Base-by-base conservation (phyloP, 768 basidiomycete genomes). In the Naganishia vishniacii region DNA sequence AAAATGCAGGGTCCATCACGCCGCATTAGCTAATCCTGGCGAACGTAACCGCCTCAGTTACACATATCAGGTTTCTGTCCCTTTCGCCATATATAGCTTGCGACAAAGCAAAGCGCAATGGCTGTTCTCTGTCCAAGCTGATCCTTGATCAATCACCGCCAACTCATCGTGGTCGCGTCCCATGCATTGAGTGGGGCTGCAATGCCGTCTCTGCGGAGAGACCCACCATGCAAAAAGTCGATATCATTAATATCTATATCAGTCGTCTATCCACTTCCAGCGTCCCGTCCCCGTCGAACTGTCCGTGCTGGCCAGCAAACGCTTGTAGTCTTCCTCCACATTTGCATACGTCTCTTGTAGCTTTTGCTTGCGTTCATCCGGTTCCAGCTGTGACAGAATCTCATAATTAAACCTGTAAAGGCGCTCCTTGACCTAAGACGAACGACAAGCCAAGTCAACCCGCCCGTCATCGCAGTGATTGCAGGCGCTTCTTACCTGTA, bases 371-470 rank as follows among this genome's bases (percentile, higher is more conserved):
- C 91, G 82, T 72, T 97, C 94, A 60, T 86, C 81, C 67, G 88
- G 87, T 64, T 93, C 89, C 64, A 97, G 80, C 72, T 93, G 92
- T 59, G 84, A 85, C 47, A 99, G 82, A 58, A 88, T 83, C 81
- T 93, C 91, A 75, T 86, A 95, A 79, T 98, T 99, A 79, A 97
- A 97, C 23, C 91, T 83, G 73, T 89, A 97, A 46, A 99, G 77
- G 40, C 95, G 84, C 76, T 95, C 91, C 78, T 99, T 99, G 72
- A 94, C 91, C 67, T 79, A 70, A 15, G 16, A 13, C 4, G 1
- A 11, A 51, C 16, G 12, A 23, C 40, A 44, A 44, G 42, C 42
- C 13, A 44, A 18, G 42, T 44, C 13, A 44, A 16, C 11, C 23
- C 9, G 41, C 41, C 7, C 15, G 26, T 25, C 16, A 16, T 28